phyloP scores from a whole-genome alignment of 768 basidiomycete genomes.

The Mycena epipterygia region DNA sequence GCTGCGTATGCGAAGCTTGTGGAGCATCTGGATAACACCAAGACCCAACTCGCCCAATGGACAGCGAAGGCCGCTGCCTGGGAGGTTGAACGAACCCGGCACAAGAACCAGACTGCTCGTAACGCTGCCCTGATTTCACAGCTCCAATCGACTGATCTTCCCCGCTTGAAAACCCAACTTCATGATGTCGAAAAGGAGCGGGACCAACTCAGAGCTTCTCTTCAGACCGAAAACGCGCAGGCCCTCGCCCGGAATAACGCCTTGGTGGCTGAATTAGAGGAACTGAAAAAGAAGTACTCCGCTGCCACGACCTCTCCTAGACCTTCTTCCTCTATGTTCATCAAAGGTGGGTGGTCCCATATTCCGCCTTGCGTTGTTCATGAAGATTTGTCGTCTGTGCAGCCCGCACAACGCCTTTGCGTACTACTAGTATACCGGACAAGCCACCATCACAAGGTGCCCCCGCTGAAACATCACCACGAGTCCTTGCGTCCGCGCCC shows the following conservation, averaged over 20 bases:
- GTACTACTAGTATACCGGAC: slow-evolving; percentile 3
- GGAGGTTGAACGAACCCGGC: slow-evolving; percentile 17
- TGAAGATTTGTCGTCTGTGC: background rate
- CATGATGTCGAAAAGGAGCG: slow-evolving; percentile 3
- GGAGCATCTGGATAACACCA: background rate
- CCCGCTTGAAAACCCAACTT: background rate
- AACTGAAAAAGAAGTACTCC: background rate
- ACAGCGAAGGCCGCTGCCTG: slow-evolving; percentile 5
- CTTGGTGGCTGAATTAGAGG: background rate
- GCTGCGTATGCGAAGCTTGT: background rate
- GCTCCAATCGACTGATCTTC: background rate
- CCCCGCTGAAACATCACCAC: background rate
- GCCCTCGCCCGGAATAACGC: background rate
- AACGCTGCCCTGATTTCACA: slow-evolving; percentile 13
- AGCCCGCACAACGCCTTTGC: background rate
- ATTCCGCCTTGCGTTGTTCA: background rate
- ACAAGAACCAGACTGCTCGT: slow-evolving; percentile 15
- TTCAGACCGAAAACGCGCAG: background rate
- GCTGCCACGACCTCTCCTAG: background rate
- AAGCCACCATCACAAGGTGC: background rate
- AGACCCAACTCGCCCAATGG: background rate
- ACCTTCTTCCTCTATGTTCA: slow-evolving; percentile 4
- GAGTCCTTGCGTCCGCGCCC: background rate
- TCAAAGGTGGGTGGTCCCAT: slow-evolving; percentile 7
- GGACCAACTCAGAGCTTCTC: background rate